A percentile compares a stretch with the other conserved stretches of the same genome.
These are phyloP conservation scores for Colletotrichum lupini DNA, from an alignment of 2,329 filamentous ascomycete species.

Conservation along the genomic window DNA sequence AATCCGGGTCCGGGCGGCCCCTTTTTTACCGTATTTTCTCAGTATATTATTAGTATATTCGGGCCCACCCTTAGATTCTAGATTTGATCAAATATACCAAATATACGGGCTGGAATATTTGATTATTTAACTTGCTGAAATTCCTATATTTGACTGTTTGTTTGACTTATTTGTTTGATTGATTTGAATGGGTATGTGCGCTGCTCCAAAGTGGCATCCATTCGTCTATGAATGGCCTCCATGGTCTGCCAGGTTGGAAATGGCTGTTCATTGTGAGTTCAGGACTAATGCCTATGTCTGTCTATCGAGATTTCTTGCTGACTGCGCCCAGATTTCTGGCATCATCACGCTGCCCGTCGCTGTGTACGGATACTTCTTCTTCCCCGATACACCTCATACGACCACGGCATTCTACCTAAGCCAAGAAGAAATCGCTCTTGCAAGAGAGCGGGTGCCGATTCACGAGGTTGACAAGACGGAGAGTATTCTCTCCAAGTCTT, in stretches of 20 bases:
- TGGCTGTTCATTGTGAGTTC: conserved; percentile 9
- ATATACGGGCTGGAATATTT: no score
- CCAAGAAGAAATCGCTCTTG: conserved; percentile 17
- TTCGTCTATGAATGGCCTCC: conserved; percentile 11
- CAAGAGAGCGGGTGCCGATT: not conserved
- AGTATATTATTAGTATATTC: no score
- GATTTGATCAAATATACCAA: no score
- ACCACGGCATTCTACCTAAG: conserved; percentile 8
- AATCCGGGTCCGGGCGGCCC: no score
- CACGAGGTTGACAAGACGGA: not conserved
- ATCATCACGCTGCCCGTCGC: conserved; percentile 17
- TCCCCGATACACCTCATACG: conserved; percentile 9
- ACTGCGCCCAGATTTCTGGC: not conserved
- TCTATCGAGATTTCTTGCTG: no score
- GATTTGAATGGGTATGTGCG: no score
- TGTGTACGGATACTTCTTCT: conserved; percentile 12
- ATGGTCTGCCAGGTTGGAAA: conserved; percentile 10
- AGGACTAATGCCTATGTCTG: no score
- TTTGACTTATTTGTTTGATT: no score
- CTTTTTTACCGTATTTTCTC: no score
- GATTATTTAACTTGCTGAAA: no score
- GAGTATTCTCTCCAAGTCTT: conserved; percentile 3
- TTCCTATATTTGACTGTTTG: no score
- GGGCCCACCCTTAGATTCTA: no score
- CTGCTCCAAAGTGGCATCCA: conserved; percentile 60